A percentile compares a stretch with the other conserved stretches of the same genome.
phyloP scores from a whole-genome alignment of 1,284 basidiomycete species.

The Fomes fomentarius region DNA sequence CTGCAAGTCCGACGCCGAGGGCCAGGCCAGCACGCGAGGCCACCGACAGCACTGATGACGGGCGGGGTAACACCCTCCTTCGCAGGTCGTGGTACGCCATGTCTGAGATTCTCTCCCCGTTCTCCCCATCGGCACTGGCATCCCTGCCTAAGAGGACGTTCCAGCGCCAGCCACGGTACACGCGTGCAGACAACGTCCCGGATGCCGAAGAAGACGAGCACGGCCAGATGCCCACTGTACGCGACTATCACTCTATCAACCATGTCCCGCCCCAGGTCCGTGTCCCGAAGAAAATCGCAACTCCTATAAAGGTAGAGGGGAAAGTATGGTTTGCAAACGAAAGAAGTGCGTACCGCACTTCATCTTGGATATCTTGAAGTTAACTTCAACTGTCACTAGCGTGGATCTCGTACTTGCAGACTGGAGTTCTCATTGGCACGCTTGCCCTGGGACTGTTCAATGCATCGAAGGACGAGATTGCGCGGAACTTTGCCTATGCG shows the following conservation, averaged over 20 bases:
- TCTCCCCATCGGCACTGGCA: slow-evolving; percentile 70
- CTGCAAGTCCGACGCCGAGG: slow-evolving; percentile 1
- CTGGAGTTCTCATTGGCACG: slow-evolving; percentile 84
- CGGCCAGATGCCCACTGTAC: slow-evolving; percentile 59
- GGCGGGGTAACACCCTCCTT: slow-evolving; percentile 33
- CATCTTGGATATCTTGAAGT: not conserved
- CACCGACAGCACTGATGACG: slow-evolving; percentile 11
- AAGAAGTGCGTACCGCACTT: slow-evolving; percentile 61
- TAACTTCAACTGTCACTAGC: slow-evolving; percentile 45
- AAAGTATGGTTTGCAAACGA: slow-evolving; percentile 99
- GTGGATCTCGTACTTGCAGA: slow-evolving; percentile 91
- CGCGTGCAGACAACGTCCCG: slow-evolving; percentile 71
- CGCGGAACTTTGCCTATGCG: slow-evolving; percentile 80
- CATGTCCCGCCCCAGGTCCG: slow-evolving; percentile 60
- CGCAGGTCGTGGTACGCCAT: slow-evolving; percentile 61
- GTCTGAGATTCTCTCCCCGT: slow-evolving; percentile 64
- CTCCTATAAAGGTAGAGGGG: slow-evolving; percentile 91
- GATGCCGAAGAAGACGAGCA: slow-evolving; percentile 53
- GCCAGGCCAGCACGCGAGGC: not conserved
- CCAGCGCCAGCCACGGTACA: slow-evolving; percentile 57
- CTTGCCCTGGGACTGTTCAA: slow-evolving; percentile 91
- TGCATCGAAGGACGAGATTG: slow-evolving; percentile 75
- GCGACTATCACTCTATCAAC: slow-evolving; percentile 75
- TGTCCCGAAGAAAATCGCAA: slow-evolving; percentile 86
- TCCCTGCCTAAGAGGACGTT: slow-evolving; percentile 60